Percentiles rank a stretch among this genome's conserved stretches.
These are phyloP conservation scores for Limnanthes douglasii DNA, from an alignment of 345 rosid genomes.

Conservation along the genomic window DNA sequence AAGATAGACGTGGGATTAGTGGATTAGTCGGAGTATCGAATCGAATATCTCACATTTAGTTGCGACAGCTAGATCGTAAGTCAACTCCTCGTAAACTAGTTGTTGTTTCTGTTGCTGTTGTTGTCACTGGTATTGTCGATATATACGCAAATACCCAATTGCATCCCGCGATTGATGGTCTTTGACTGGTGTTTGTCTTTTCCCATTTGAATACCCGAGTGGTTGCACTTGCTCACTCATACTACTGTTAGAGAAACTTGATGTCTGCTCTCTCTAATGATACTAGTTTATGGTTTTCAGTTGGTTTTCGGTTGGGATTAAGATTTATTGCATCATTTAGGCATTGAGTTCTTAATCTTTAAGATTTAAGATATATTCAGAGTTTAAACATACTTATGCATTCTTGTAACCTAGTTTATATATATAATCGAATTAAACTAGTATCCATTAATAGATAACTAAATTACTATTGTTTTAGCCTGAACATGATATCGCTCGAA, in stretches of 20 bases:
- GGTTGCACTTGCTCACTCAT: constrained; percentile 13
- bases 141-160: constrained; percentile 27
- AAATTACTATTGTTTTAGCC: too few relatives aligned
- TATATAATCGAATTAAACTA: constrained; percentile 5
- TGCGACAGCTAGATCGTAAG: constrained; percentile 45
- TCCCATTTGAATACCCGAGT: constrained; percentile 24
- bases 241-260: constrained; percentile 13
- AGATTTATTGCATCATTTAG: constrained; percentile 28
- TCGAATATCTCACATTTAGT: constrained; percentile 97
- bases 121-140: constrained; percentile 18
- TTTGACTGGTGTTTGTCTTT: constrained; percentile 19
- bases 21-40: constrained; percentile 18
- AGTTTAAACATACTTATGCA: constrained; percentile 83
- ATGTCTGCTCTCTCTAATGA: constrained; percentile 16
- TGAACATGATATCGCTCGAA: too few relatives aligned
- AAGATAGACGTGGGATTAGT: constrained; percentile 23
- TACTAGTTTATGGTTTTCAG: constrained; percentile 14
- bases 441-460: background rate
- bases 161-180: constrained; percentile 23
- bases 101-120: constrained; percentile 25
- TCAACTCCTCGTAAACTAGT: constrained; percentile 20
- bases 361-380: constrained; percentile 67
- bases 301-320: constrained; percentile 15
- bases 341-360: constrained; percentile 64
- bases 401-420: constrained; percentile 79